Evolutionary conservation across 352 stramenopile species (phyloP).

Genomic region (Globisporangium polare): DNA sequence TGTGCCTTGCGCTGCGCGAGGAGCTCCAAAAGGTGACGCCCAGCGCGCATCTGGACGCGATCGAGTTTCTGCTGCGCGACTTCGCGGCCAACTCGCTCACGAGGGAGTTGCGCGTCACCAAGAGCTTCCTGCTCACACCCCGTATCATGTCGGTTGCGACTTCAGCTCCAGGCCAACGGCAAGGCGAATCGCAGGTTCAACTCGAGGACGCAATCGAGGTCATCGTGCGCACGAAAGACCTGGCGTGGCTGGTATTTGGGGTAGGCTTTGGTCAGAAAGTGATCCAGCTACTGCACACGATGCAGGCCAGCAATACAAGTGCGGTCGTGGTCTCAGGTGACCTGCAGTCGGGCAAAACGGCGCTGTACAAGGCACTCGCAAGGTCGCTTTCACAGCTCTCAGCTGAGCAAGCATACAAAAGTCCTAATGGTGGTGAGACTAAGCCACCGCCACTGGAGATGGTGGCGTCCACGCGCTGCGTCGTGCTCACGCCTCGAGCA

Average conservation of each 20-base stretch:
- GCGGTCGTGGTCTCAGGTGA: slow-evolving; percentile 39
- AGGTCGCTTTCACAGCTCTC: slow-evolving; percentile 22
- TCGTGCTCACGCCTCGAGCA: slow-evolving; percentile 42
- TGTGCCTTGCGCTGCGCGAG: slow-evolving; percentile 41
- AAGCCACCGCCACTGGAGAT: neutral
- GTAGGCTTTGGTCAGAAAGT: slow-evolving; percentile 33
- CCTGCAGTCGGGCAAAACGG: slow-evolving; percentile 49
- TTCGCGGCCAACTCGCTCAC: slow-evolving; percentile 22
- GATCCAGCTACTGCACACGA: slow-evolving; percentile 38
- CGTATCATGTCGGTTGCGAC: neutral
- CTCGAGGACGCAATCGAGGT: slow-evolving; percentile 34
- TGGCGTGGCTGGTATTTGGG: slow-evolving; percentile 28
- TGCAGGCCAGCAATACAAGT: slow-evolving; percentile 17
- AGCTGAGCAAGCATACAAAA: neutral
- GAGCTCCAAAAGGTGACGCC: slow-evolving; percentile 19
- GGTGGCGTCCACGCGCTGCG: slow-evolving; percentile 13
- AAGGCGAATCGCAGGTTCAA: neutral
- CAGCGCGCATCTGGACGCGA: slow-evolving; percentile 18
- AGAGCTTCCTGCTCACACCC: slow-evolving; percentile 15
- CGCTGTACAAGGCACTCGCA: slow-evolving; percentile 38
- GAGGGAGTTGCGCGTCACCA: slow-evolving; percentile 22
- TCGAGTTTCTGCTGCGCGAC: slow-evolving; percentile 45
- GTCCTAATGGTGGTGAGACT: neutral
- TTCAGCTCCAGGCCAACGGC: neutral
- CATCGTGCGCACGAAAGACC: slow-evolving; percentile 18